Evolutionary conservation across 2,329 filamentous ascomycete genomes (phyloP).

Genomic region (Ceratocystis cubensis): DNA sequence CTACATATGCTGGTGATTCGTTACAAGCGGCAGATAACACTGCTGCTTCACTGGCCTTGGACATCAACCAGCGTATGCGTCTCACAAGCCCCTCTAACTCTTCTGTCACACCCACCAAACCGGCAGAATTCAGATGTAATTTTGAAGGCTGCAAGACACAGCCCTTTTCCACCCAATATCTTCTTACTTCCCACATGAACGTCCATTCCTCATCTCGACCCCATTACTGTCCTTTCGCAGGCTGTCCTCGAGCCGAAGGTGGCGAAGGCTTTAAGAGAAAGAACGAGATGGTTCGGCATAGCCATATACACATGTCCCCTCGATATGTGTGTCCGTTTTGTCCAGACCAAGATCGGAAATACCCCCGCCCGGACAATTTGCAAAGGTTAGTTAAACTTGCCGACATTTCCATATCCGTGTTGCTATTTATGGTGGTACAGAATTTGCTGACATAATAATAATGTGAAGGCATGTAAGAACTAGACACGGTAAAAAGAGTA

Average conservation of each 20-base stretch:
- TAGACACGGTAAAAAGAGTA: conserved; percentile 80
- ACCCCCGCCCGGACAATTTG: conserved; percentile 88
- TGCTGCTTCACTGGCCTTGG: conserved; percentile 1
- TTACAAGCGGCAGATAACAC: background rate
- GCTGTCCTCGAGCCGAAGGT: conserved; percentile 49
- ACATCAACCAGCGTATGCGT: conserved; percentile 12
- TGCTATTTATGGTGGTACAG: background rate
- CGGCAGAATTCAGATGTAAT: conserved; percentile 15
- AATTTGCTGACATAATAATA: conserved; percentile 11
- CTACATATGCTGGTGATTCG: conserved; percentile 11
- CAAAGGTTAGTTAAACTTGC: conserved; percentile 53
- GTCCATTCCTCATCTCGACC: conserved; percentile 54
- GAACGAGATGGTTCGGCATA: conserved; percentile 63
- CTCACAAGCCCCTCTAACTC: conserved; percentile 14
- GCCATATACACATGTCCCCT: conserved; percentile 83
- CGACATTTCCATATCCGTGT: background rate
- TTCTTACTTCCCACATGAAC: conserved; percentile 68
- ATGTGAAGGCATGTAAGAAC: conserved; percentile 69
- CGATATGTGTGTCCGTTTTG: conserved; percentile 96
- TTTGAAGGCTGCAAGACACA: conserved; percentile 51
- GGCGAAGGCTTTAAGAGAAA: conserved; percentile 60
- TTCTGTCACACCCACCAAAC: conserved; percentile 5
- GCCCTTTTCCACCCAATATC: conserved; percentile 64
- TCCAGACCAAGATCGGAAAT: conserved; percentile 83
- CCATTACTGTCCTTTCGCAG: conserved; percentile 52